phyloP scores from a whole-genome alignment of 2,329 filamentous ascomycete genomes.

The Plenodomus tracheiphilus region DNA sequence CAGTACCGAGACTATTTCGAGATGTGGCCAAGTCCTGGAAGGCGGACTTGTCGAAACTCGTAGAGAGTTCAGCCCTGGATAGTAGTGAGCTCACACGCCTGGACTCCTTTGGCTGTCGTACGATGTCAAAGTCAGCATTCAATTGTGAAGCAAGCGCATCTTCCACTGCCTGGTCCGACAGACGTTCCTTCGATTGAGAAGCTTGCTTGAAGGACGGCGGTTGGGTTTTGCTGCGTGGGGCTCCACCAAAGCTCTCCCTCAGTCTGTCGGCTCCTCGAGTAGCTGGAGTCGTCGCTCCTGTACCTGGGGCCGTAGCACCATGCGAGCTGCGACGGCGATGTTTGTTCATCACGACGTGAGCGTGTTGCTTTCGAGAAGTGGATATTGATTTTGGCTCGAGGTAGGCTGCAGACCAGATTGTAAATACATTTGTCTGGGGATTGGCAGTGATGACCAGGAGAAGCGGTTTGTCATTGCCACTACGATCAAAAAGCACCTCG shows the following conservation, averaged over 20 bases:
- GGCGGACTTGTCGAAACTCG: conserved; percentile 78
- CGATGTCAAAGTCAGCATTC: conserved; percentile 53
- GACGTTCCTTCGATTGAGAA: conserved; percentile 33
- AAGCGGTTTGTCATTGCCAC: conserved; percentile 53
- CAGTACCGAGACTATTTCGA: conserved; percentile 44
- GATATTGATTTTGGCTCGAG: conserved; percentile 65
- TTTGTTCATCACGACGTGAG: conserved; percentile 46
- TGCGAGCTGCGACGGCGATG: conserved; percentile 67
- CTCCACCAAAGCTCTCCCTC: conserved; percentile 75
- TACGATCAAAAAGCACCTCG: conserved; percentile 56
- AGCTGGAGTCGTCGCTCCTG: conserved; percentile 76
- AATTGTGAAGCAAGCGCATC: conserved; percentile 54
- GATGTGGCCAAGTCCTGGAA: conserved; percentile 71
- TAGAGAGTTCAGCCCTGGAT: conserved; percentile 82
- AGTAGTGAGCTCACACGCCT: conserved; percentile 89
- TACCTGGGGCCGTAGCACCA: conserved; percentile 60
- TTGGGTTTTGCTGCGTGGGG: conserved; percentile 49
- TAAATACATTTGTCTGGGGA: conserved; percentile 73
- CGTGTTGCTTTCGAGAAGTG: conserved; percentile 46
- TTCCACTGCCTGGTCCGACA: conserved; percentile 48
- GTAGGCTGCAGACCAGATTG: conserved; percentile 82
- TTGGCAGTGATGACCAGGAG: conserved; percentile 82
- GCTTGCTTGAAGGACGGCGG: conserved; percentile 46
- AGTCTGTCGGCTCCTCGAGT: conserved; percentile 63
- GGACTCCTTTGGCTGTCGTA: conserved; percentile 62